Base-by-base conservation (phyloP, 805 yeast genomes). In the Teunomyces gatunensis region DNA sequence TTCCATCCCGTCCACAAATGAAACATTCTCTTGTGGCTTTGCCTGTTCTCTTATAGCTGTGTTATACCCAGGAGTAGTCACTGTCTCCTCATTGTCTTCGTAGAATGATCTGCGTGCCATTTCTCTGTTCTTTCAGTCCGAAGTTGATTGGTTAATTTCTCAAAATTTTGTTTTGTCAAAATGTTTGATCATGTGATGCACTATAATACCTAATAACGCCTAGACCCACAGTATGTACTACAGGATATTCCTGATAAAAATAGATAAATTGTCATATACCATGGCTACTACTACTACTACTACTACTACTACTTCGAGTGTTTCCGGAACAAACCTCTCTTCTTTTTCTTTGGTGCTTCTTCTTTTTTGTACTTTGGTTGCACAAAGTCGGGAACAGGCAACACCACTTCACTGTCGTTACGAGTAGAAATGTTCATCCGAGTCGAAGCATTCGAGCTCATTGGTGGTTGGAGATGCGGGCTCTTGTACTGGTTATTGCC, bases 1-100 rank as follows among this genome's bases (percentile, higher is more conserved):
- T n/a, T 74, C 72, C 78, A 80, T 80, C 5, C 85, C 85, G 17
- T 78, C 66, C 29, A 78, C 64, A 40, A 74, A 68, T 2, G 71
- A 58, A 39, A 71, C 69, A 45, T 69, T 67, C 15, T 71, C 76
- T 47, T 66, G 73, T 18, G 59, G 49, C 0, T 71, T 61, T 54
- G 76, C 80, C 54, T 71, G 53, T 40, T 64, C 59, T 49, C 65
- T 61, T 54, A 76, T 61, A 21, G 63, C 63, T 45, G 64, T 54
- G 39, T 71, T 74, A 42, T 66, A 55, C 1, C 84, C 84, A 0
- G 84, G 84, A 28, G 71, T 73, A 37, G 77, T 69, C n/a, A 68
- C 52, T 28, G 69, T 61, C 15, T 60, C 64, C 52, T 77, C 83
- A 40, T 79, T 81, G 53, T 80, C 83, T 48, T 74, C 72, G 53